Evolutionary conservation across 768 basidiomycete genomes (phyloP), one percentile per base, ranked within the genome.

Genomic region (Boletellus ananas): DNA sequence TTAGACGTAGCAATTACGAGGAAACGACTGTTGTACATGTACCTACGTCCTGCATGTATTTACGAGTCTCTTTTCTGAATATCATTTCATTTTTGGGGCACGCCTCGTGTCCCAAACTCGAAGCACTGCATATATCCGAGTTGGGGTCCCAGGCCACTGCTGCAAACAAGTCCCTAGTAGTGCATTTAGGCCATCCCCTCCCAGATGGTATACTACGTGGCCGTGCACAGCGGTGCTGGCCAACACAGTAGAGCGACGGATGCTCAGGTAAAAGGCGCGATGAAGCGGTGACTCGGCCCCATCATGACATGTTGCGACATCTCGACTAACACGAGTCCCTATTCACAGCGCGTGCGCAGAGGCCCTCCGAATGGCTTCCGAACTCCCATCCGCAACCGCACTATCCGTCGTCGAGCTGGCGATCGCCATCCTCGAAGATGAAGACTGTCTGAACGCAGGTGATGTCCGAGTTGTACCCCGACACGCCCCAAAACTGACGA

Each of bases 191-290:
- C 25, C 8, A 27, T 4, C 25, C 25, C 25, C 7, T 29, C 29
- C 29, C 29, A 29, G 10, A n/a, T 6, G 70, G 54, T 70, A 35
- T 79, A 14, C 31, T 62, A 75, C 54, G 67, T 89, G 50, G 81
- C 80, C 3, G 84, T 87, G 11, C 90, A 92, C 57, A 89, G 85
- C 11, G 90, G 90, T 27, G 90, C 90, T 23, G 90, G 89, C 3
- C 64, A 72, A n/a, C 87, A 90, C 56, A 62, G 72, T 7, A 68
- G 61, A 40, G 54, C 63, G 0, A 66, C 71, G 14, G 83, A 87
- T 47, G 69, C 72, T 23, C 70, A 73, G 33, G 70, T 86, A 34
- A 85, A 84, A 54, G 67, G 65, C 12, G 77, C 77, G 4, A 67
- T 90, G 59, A 73, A 75, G 68, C 72, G 69, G 85, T 86, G 59